Base-by-base conservation (phyloP, 2,329 filamentous ascomycete genomes). In the Colletotrichum camelliae region DNA sequence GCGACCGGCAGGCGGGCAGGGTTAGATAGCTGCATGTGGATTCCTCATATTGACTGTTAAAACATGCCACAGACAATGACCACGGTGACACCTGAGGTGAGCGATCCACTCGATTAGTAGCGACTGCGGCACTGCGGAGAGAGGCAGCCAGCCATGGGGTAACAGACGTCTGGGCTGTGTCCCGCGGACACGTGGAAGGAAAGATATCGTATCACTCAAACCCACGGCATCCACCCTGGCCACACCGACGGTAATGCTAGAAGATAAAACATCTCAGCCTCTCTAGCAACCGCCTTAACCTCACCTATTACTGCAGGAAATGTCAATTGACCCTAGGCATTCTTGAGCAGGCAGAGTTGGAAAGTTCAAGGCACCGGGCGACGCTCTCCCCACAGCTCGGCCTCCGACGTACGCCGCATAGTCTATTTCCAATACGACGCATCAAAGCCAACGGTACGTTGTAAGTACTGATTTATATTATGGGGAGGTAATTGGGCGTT, bases 21-120 rank as follows among this genome's bases (percentile, higher is more conserved):
- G 60, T 48, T 76, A 75, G 74, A 75, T 71, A 62, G 74, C 67
- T 62, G 72, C 72, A 76, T 75, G 74, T 66, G 27, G 61, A 48
- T 75, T 75, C 35, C 48, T 73, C 62, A 70, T 72, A 31, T 72
- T 75, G 43, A 67, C 31, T 71, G 48, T 66, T 74, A 18, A 48
- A 65, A 10, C 31, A 67, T 43, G 31, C n/a, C 52, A 24, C 48
- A 24, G n/a, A 43, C 39, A 16, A 57, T 37, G 35, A 27, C 24
- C 16, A 35, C 13, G 52, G 48, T 68, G 66, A 68, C 29, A 13
- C 15, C 31, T 24, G 29, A 16, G 4, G 18, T 35, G 7, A 62
- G 12, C n/a, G 33, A 62, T 58, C n/a, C 55, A 16, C 21, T 16
- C 27, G 15, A 16, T 21, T 21, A 21, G 55, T 29, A 6, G 1